phyloP scores from a whole-genome alignment of 2,329 filamentous ascomycete species.

The Sporothrix pallida region DNA sequence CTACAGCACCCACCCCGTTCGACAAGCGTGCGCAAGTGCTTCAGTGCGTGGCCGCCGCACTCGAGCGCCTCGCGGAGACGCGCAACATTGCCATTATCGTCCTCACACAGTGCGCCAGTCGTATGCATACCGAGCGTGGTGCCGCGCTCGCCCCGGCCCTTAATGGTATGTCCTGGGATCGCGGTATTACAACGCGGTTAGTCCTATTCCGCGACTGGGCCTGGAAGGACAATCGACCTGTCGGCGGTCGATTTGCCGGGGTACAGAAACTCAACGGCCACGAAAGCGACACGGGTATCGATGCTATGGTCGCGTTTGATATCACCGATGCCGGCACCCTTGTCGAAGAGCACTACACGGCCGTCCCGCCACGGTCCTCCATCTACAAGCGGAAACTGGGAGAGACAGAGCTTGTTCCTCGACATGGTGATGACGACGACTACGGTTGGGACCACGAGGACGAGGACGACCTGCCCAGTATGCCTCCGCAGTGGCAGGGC shows the following conservation, averaged over 20 bases:
- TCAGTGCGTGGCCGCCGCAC: constrained; percentile 68
- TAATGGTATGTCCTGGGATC: constrained; percentile 79
- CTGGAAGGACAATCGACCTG: constrained; percentile 54
- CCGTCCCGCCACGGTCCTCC: constrained; percentile 41
- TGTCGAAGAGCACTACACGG: constrained; percentile 52
- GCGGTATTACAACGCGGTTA: constrained; percentile 72
- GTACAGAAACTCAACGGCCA: constrained; percentile 69
- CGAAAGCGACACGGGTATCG: constrained; percentile 48
- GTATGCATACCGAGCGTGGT: constrained; percentile 68
- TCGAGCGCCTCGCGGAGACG: constrained; percentile 77
- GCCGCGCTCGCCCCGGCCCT: constrained; percentile 78
- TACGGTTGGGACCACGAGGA: constrained; percentile 72
- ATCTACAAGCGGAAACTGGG: constrained; percentile 68
- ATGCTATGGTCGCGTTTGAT: constrained; percentile 56
- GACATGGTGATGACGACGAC: constrained; percentile 68
- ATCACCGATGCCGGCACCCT: constrained; percentile 52
- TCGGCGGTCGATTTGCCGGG: constrained; percentile 64
- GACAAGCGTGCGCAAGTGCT: constrained; percentile 53
- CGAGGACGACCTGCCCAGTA: constrained; percentile 65
- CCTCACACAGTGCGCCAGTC: constrained; percentile 81
- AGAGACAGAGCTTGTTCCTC: constrained; percentile 65
- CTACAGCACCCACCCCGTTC: constrained; percentile 32
- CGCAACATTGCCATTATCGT: constrained; percentile 75
- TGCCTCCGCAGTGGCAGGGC: constrained; percentile 71
- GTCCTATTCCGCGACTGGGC: constrained; percentile 81